These are phyloP conservation scores for Lunularia cruciata DNA, from an alignment of 225 moss, liverwort and hornwort species.

Conservation along the genomic window DNA sequence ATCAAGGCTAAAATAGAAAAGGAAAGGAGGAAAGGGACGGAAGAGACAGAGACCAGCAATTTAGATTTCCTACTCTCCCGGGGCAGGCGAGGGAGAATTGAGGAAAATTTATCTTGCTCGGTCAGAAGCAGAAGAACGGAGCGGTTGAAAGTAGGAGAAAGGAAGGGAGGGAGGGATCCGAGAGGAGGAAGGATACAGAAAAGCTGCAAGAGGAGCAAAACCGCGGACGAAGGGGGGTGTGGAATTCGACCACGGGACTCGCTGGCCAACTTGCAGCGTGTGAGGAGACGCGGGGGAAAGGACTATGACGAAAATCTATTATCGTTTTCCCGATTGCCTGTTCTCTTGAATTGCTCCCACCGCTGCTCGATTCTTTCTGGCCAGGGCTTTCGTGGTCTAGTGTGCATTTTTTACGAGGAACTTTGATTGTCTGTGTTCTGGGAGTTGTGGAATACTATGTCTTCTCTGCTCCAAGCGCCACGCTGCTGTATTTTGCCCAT, in stretches of 20 bases:
- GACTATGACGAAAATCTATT: background rate
- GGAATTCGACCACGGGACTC: background rate
- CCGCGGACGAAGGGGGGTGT: background rate
- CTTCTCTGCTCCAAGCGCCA: background rate
- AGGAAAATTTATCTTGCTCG: background rate
- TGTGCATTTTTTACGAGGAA: slow-evolving; percentile 5
- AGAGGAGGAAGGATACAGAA: background rate
- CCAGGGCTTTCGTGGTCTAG: background rate
- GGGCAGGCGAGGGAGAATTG: background rate
- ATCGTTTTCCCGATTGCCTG: background rate
- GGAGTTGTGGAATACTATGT: background rate
- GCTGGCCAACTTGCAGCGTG: background rate
- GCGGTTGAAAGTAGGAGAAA: background rate
- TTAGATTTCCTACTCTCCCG: background rate
- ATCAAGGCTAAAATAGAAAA: slow-evolving; percentile 2
- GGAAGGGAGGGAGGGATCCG: background rate
- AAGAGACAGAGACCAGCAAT: slow-evolving; percentile 1
- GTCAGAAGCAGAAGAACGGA: background rate
- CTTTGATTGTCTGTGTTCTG: background rate
- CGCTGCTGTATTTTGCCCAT: background rate
- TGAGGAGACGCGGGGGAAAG: background rate
- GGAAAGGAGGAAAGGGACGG: background rate
- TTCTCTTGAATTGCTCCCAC: background rate
- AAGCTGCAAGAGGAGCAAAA: too few relatives aligned
- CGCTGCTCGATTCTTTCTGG: background rate